Evolutionary conservation across 2,329 filamentous ascomycete genomes (phyloP), one percentile per base, ranked within the genome.

Genomic region (Ceratocystis alfenasii): DNA sequence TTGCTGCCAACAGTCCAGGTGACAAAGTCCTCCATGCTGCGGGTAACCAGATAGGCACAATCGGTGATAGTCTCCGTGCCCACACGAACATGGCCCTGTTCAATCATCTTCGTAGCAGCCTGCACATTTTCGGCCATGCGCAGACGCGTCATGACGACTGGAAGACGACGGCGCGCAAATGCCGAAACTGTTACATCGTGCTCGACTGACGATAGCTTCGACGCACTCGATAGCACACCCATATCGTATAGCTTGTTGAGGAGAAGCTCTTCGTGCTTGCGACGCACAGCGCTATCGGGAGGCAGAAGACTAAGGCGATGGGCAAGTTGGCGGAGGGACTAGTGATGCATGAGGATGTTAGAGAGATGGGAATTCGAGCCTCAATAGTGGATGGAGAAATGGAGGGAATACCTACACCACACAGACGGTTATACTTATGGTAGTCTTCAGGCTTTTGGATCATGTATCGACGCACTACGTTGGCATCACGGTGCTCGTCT

Each of bases 1-100:
- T 96, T 96, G 76, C 90, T 95, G 68, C 90, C 90, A 72, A 95
- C 89, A 8, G 93, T 87, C 93, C 93, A 97, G 0, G 93, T 96
- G 20, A 97, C 88, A 74, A 95, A 96, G 77, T 97, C 93, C 77
- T 97, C 93, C 82, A 95, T 90, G 68, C 85, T 89, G 70, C 92
- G 81, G 46, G 90, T 94, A 6, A 97, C 90, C 64, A 96, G 76
- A 72, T 91, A 96, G 0, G 91, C 92, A 33, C 91, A 86, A 74
- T 97, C 93, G 1, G 89, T 95, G 30, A 96, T 83, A 1, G 92
- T 88, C 73, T 96, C 90, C 0, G 90, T 92, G 12, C 93, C 93
- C 1, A 96, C 90, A 61, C 93, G 81, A 2, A 97, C 91, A 74
- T 96, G 92, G 5, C 93, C 93, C 73, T 96, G 90, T 79, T 97